A percentile compares a stretch with the other conserved stretches of the same genome.
Conservation (phyloP, 352 stramenopile species). For the Globisporangium paroecandrum region DNA sequence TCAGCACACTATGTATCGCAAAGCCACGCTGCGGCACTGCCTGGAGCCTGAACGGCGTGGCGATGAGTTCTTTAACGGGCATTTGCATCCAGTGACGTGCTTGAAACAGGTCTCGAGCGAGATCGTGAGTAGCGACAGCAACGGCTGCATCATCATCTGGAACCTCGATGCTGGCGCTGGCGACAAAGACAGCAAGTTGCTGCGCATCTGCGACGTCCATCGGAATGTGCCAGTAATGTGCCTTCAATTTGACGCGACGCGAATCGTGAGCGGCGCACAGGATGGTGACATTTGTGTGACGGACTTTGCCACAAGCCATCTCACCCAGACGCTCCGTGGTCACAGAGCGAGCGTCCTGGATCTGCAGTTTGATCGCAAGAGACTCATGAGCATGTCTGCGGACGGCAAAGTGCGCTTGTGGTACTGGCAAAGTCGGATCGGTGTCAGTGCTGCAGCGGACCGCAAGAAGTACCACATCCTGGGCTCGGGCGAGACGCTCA, state of each 20-base stretch:
- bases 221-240: slow-evolving; percentile 45
- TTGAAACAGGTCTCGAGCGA: slow-evolving; percentile 61
- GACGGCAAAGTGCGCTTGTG: slow-evolving; percentile 58
- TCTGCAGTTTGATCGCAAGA: slow-evolving; percentile 69
- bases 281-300: slow-evolving; percentile 63
- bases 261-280: slow-evolving; percentile 56
- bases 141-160: slow-evolving; percentile 62
- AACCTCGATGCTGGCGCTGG: slow-evolving; percentile 46
- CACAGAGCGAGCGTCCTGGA: slow-evolving; percentile 50
- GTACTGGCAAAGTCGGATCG: slow-evolving; percentile 62
- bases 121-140: slow-evolving; percentile 69
- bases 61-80: slow-evolving; percentile 49
- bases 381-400: slow-evolving; percentile 60
- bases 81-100: slow-evolving; percentile 53
- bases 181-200: slow-evolving; percentile 31
- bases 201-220: slow-evolving; percentile 62
- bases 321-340: slow-evolving; percentile 62
- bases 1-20: slow-evolving; percentile 27
- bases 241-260: slow-evolving; percentile 74
- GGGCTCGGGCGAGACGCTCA: slow-evolving; percentile 59
- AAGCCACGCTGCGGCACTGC: slow-evolving; percentile 28
- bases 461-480: slow-evolving; percentile 76
- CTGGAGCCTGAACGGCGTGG: slow-evolving; percentile 37
- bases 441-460: slow-evolving; percentile 28
- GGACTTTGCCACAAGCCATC: slow-evolving; percentile 66